Evolutionary conservation across 257 asterid species (phyloP), one percentile per base, ranked within the genome.

Genomic region (Galeopsis tetrahit): DNA sequence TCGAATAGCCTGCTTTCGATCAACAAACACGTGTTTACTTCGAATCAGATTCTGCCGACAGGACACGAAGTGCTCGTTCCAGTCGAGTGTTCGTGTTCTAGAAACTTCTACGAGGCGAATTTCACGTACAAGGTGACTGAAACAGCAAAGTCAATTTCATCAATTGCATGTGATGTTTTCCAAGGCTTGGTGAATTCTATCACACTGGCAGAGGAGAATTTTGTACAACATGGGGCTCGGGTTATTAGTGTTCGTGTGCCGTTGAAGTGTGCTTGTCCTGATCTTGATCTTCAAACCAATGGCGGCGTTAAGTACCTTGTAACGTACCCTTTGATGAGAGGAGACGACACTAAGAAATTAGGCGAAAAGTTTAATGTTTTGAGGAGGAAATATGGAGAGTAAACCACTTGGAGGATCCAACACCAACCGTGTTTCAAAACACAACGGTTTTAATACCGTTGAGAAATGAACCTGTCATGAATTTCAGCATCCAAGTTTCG

Each of bases 221-320:
- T n/a, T 0, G 13, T 8, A 2, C 13, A 33, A 2, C 33, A 61
- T 3, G 61, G 0, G 7, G 5, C 4, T 4, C 55, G 7, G 0
- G 21, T 15, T 4, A 70, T 85, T 32, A 58, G 9, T 31, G 75
- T 69, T 58, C 67, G 21, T 1, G 84, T 87, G 17, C 96, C 96
- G 4, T 38, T 87, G 64, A 91, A 81, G 75, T 91, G 96, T 15
- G 90, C 97, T 32, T 91, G 96, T 63, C 94, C 90, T 51, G 85
- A 78, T 70, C 67, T 78, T 2, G 8, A 6, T 57, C 14, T 10
- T 0, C 65, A 75, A 3, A 7, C 40, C 5, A 38, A 35, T 1
- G 38, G 21, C 2, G 85, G 67, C 15, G 75, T 81, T 49, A 75
- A 82, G 69, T 89, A 82, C 49, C 82, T 89, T 4, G 75, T 91